Base-by-base conservation (phyloP, 106 monocot genomes). In the Acanthochlamys bracteata region DNA sequence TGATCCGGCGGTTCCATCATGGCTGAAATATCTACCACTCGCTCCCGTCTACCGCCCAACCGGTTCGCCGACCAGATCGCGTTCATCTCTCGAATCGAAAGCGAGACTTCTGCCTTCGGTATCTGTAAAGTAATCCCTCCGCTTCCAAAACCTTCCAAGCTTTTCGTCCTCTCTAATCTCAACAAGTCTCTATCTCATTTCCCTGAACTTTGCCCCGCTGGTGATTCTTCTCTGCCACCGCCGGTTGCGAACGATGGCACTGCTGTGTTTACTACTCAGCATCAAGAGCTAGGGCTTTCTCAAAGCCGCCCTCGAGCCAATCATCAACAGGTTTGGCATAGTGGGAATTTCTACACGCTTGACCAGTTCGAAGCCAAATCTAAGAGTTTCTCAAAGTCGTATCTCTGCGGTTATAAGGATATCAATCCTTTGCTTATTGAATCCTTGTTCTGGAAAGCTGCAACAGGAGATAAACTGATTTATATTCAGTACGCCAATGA, bases 111-210 rank as follows among this genome's bases (percentile, higher is more conserved):
- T 27, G 67, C 67, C 27, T 98, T 83, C 65, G 98, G 98, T 70
- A 98, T 98, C 76, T 98, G 98, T 83, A 98, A 98, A 76, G 81
- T 98, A 63, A 71, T 98, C 57, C 98, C 98, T 4, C 98, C 92
- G 20, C 47, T 85, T 51, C 81, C 92, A 4, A 82, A 76, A 39
- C 88, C 89, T 25, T 86, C 98, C 42, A 74, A 72, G 61, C 65
- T 51, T 39, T 91, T 88, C 69, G 82, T 91, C 62, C 70, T 91
- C 27, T 40, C 83, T 21, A 90, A 96, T 72, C 74, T 87, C 57
- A 84, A 81, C 67, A 66, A 76, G 22, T 82, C 90, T 68, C 80
- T 83, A 22, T 73, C 81, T 54, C 61, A 65, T 14, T 67, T 60
- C 53, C 80, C 72, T 42, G 80, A 88, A 42, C 66, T 49, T 24